Evolutionary conservation across 305 asterid genomes (phyloP).

Genomic region (Euphrasia arctica): DNA sequence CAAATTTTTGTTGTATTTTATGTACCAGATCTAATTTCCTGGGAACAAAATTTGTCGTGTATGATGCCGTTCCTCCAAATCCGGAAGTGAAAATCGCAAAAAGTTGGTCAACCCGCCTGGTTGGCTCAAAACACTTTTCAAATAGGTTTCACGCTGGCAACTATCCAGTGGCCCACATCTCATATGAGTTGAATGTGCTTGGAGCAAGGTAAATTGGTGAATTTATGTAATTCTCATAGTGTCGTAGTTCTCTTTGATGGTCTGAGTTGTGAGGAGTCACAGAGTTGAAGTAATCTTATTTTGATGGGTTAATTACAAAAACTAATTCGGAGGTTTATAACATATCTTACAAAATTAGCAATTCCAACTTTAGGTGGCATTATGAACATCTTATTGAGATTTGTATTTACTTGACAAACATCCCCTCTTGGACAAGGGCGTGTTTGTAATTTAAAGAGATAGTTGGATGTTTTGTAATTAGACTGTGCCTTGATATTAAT

Average conservation of each 20-base stretch:
- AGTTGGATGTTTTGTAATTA: background rate
- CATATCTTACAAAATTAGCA: background rate
- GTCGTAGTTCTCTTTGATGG: background rate
- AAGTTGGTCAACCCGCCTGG: slow-evolving; percentile 50
- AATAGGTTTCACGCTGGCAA: slow-evolving; percentile 60
- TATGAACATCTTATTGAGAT: background rate
- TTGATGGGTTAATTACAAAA: background rate
- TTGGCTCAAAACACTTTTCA: slow-evolving; percentile 55
- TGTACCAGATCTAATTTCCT: slow-evolving; percentile 74
- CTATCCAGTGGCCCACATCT: slow-evolving; percentile 78
- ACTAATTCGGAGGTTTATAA: background rate
- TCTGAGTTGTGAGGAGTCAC: slow-evolving; percentile 14
- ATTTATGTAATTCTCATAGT: slow-evolving; percentile 4
- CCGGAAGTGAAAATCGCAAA: slow-evolving; percentile 57
- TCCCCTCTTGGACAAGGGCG: background rate
- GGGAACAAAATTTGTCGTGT: slow-evolving; percentile 79
- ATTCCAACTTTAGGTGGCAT: background rate
- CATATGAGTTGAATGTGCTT: slow-evolving; percentile 77
- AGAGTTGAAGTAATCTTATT: slow-evolving; percentile 14
- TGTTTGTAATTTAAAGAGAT: background rate
- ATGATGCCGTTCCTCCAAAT: slow-evolving; percentile 66
- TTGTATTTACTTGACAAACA: background rate
- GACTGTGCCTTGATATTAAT: background rate
- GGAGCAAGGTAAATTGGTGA: slow-evolving; percentile 66
- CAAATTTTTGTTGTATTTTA: slow-evolving; percentile 24